Conservation (phyloP, 371 early-diverging fungal species). For the Cladochytrium tenue region DNA sequence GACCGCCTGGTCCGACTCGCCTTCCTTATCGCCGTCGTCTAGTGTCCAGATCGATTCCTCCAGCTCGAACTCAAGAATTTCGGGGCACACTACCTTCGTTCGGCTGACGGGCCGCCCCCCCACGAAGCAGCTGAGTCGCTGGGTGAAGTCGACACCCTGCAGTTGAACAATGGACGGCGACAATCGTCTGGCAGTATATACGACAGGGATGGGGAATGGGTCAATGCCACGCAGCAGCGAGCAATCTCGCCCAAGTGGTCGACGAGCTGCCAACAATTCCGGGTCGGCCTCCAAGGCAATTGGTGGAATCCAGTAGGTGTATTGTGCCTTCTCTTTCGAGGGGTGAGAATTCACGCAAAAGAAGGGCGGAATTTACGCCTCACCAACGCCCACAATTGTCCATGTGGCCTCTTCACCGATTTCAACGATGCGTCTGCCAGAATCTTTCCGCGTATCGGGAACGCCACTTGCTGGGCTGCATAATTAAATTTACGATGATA, state of each 20-base stretch:
- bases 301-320: neutral
- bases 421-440: too few relatives aligned
- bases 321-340: neutral
- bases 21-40: neutral
- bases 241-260: neutral
- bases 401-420: conserved; percentile 8
- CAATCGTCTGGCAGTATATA: neutral
- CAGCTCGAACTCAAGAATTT: neutral
- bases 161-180: neutral
- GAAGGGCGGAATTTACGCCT: conserved; percentile 7
- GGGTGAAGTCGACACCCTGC: neutral
- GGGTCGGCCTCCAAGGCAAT: neutral
- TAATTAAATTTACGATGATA: neutral
- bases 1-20: neutral
- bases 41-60: neutral
- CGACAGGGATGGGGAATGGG: neutral
- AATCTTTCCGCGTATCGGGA: too few relatives aligned
- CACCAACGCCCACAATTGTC: conserved; percentile 20
- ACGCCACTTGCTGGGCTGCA: neutral
- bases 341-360: neutral
- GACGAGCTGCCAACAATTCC: neutral
- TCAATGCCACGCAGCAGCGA: too few relatives aligned
- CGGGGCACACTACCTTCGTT: neutral
- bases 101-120: neutral
- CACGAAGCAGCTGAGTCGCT: neutral